phyloP scores from a whole-genome alignment of 2,329 filamentous ascomycete genomes.

The Acrocalymma vagum region DNA sequence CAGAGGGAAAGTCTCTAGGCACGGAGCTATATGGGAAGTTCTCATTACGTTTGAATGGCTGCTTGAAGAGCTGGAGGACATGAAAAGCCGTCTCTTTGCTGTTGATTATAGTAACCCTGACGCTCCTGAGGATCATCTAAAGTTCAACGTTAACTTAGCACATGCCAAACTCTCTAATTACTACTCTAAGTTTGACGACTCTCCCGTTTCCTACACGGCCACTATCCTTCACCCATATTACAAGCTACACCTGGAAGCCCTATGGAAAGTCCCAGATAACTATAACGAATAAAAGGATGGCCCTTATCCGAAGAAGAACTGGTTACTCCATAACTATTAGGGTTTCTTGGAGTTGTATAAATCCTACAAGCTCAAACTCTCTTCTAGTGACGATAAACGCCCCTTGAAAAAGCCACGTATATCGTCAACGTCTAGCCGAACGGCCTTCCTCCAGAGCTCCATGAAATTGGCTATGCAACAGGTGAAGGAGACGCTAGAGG shows the following conservation, averaged over 20 bases:
- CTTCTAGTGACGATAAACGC: too few species aligned
- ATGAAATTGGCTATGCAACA: not conserved
- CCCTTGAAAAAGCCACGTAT: too few species aligned
- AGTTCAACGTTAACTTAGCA: slow-evolving; percentile 4
- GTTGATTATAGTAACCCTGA: slow-evolving; percentile 2
- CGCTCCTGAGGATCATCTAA: slow-evolving; percentile 5
- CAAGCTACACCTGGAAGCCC: slow-evolving; percentile 1
- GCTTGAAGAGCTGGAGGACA: slow-evolving; percentile 3
- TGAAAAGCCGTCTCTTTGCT: slow-evolving; percentile 2
- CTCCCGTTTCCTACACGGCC: too few species aligned
- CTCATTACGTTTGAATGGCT: slow-evolving; percentile 5
- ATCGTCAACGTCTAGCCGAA: too few species aligned
- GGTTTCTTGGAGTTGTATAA: too few species aligned
- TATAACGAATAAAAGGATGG: not conserved
- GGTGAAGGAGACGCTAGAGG: not conserved
- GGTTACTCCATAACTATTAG: slow-evolving; percentile 1
- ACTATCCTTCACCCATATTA: too few species aligned
- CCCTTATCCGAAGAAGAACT: not conserved
- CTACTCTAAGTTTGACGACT: too few species aligned
- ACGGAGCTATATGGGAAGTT: slow-evolving; percentile 5
- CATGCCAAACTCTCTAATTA: not conserved
- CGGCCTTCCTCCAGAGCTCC: too few species aligned
- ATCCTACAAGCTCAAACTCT: too few species aligned
- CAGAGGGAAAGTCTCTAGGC: not conserved
- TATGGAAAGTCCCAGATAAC: slow-evolving; percentile 3